Base-by-base conservation (phyloP, 371 early-diverging fungal species). In the Paraphysoderma sedebokerense region DNA sequence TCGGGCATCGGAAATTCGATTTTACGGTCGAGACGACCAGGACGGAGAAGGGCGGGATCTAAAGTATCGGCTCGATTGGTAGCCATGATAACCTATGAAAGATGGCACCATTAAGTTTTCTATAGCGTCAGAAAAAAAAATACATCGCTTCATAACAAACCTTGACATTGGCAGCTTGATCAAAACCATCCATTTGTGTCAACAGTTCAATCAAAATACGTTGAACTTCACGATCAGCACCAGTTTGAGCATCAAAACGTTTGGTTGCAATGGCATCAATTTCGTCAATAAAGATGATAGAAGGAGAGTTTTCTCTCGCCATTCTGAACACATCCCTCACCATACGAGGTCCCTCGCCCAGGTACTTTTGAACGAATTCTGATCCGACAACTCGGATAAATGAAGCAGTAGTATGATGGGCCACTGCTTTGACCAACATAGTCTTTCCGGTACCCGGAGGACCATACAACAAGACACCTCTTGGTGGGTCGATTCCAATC, bases 141-240 rank as follows among this genome's bases (percentile, higher is more conserved):
- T 9, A 24, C 5, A 38, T 29, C 11, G 40, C 12, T 23, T 19
- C 6, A 12, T 36, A 29, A 17, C 38, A 27, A 64, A 79, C 83
- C 76, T 95, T 97, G 55, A 99, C 98, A 66, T 96, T 97, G 22
- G 85, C 81, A 6, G 87, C 85, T 67, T 97, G 97, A 62, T 98
- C 99, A 65, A 99, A 99, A 28, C 99, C 99, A 61, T 99, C 99
- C 98, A 99, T 98, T 73, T 99, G 99, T 65, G 91, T 99, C 52
- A 99, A 74, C 52, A 99, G 74, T 70, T 99, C 99, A 13, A 99
- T 68, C 28, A 99, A 64, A 61, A 98, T 97, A 72, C 99, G 86
- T 66, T 99, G 99, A 12, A 99, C 99, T 72, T 99, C 99, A 54
- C 99, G 77, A 67, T 99, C 99, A 5, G 98, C 99, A 44, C 98